These are phyloP conservation scores for Aspergillus fumigatus DNA, from an alignment of 2,329 filamentous ascomycete species.

Conservation along the genomic window DNA sequence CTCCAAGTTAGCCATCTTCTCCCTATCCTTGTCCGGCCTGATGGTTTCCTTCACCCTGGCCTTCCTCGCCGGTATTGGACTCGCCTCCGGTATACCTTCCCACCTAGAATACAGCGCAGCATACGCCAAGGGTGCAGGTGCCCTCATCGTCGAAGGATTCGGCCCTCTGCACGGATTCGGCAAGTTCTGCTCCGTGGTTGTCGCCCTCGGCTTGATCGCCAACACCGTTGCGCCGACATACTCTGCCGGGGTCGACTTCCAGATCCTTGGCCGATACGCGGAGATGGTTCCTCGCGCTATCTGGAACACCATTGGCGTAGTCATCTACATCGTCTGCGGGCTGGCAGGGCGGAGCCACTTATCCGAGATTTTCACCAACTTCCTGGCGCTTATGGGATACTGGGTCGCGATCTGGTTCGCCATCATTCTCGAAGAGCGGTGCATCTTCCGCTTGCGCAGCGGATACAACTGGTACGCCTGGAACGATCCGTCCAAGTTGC, in stretches of 20 bases:
- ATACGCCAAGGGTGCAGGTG: slow-evolving; percentile 57
- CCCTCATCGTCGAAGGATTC: slow-evolving; percentile 61
- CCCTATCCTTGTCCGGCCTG: slow-evolving; percentile 54
- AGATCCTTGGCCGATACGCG: slow-evolving; percentile 58
- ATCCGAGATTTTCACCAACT: slow-evolving; percentile 63
- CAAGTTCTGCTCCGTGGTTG: slow-evolving; percentile 61
- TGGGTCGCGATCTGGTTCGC: slow-evolving; percentile 64
- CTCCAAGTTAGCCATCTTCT: slow-evolving; percentile 51
- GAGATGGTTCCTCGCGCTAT: slow-evolving; percentile 57
- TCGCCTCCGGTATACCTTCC: slow-evolving; percentile 53
- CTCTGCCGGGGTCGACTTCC: slow-evolving; percentile 62
- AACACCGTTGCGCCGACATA: slow-evolving; percentile 65
- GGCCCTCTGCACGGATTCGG: slow-evolving; percentile 58
- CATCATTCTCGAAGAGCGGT: slow-evolving; percentile 55
- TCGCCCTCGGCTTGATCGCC: slow-evolving; percentile 60
- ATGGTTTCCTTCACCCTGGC: slow-evolving; percentile 57
- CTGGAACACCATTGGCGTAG: slow-evolving; percentile 59
- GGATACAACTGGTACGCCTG: slow-evolving; percentile 59
- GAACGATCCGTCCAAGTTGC: slow-evolving; percentile 56
- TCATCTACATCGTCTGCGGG: slow-evolving; percentile 62
- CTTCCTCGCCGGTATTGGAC: slow-evolving; percentile 58
- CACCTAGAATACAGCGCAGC: slow-evolving; percentile 54
- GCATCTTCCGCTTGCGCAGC: slow-evolving; percentile 53
- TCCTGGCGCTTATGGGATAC: slow-evolving; percentile 66
- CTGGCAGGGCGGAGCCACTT: slow-evolving; percentile 59